A percentile compares a stretch with the other conserved stretches of the same genome.
Conservation (phyloP, 768 basidiomycete species). For the Lentinula sp. region DNA sequence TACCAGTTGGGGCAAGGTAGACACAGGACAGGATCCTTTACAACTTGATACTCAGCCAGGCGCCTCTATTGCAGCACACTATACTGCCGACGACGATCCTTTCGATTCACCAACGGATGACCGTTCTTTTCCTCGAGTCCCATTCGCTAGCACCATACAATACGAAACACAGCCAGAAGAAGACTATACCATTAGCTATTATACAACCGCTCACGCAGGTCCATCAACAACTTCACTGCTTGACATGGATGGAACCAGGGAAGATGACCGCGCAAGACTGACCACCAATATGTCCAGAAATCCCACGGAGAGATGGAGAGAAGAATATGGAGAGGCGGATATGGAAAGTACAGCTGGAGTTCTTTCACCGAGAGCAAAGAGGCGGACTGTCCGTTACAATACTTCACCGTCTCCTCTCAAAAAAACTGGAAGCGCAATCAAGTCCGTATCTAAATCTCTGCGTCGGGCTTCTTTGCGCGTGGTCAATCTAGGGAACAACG, state of each 20-base stretch:
- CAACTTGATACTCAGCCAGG: slow-evolving; percentile 25
- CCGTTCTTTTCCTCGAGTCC: slow-evolving; percentile 19
- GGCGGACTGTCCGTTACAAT: slow-evolving; percentile 47
- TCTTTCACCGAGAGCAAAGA: slow-evolving; percentile 29
- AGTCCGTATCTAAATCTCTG: slow-evolving; percentile 49
- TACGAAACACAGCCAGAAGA: slow-evolving; percentile 25
- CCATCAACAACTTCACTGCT: slow-evolving; percentile 49
- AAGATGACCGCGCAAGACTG: slow-evolving; percentile 55
- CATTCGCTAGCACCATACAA: slow-evolving; percentile 21
- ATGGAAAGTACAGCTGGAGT: slow-evolving; percentile 40
- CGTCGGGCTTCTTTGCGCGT: slow-evolving; percentile 69
- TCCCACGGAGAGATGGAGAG: slow-evolving; percentile 20
- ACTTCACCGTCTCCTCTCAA: slow-evolving; percentile 52
- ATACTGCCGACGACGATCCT: slow-evolving; percentile 33
- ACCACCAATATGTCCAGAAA: slow-evolving; percentile 45
- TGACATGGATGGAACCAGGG: slow-evolving; percentile 37
- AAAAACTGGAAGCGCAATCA: slow-evolving; percentile 54
- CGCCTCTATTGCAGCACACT: slow-evolving; percentile 11
- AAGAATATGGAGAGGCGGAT: slow-evolving; percentile 29
- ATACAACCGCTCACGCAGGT: slow-evolving; percentile 36
- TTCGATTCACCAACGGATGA: slow-evolving; percentile 40
- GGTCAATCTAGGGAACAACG: slow-evolving; percentile 67
- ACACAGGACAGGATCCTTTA: slow-evolving; percentile 42
- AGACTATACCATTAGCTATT: slow-evolving; percentile 20
- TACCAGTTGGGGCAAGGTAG: slow-evolving; percentile 49